phyloP scores from a whole-genome alignment of 2,329 filamentous ascomycete species.

The Elsinoe fawcettii region DNA sequence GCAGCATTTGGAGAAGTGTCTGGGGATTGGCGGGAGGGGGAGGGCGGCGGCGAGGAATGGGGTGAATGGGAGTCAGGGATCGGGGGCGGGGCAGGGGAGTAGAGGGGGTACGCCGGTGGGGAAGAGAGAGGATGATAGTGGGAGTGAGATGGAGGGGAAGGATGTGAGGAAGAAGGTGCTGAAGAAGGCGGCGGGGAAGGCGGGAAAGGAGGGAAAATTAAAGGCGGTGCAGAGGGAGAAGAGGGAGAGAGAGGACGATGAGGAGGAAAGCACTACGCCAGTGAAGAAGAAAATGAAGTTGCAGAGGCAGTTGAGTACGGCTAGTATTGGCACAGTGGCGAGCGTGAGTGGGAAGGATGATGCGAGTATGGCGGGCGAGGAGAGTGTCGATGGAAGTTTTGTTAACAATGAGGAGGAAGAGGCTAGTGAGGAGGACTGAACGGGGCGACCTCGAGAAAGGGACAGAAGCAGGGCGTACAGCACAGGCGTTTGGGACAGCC shows the following conservation, averaged over 20 bases:
- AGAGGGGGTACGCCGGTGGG: conserved; percentile 28
- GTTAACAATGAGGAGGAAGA: conserved; percentile 24
- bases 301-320: conserved; percentile 28
- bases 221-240: conserved; percentile 23
- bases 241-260: conserved; percentile 30
- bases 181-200: conserved; percentile 36
- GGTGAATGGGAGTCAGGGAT: conserved; percentile 23
- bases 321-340: conserved; percentile 26
- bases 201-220: conserved; percentile 36
- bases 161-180: conserved; percentile 31
- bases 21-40: conserved; percentile 49
- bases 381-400: conserved; percentile 32
- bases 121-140: conserved; percentile 23
- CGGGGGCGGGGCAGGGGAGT: conserved; percentile 21
- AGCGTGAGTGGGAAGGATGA: conserved; percentile 14
- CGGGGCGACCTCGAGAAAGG: background rate
- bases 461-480: background rate
- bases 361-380: conserved; percentile 22
- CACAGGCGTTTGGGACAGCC: background rate
- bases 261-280: conserved; percentile 24
- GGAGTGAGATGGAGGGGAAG: conserved; percentile 19
- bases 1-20: conserved; percentile 54
- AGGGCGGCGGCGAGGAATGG: conserved; percentile 40
- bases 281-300: conserved; percentile 33
- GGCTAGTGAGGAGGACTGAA: conserved; percentile 26